Evolutionary conservation across 352 stramenopile genomes (phyloP).

Genomic region (Globisporangium paroecandrum): DNA sequence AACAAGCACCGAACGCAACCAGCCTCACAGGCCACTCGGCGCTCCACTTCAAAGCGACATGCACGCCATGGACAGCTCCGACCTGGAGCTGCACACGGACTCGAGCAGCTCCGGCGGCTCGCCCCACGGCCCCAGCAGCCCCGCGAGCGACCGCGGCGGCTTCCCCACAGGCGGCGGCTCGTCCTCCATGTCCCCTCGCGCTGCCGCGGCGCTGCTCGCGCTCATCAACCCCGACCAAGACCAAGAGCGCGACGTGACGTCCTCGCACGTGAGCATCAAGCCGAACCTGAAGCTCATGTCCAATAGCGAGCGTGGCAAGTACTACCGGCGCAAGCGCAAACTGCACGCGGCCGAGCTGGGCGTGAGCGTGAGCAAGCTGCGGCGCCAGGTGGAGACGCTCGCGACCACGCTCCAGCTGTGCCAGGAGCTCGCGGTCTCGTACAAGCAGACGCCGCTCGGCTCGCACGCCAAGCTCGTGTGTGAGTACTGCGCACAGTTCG

Average conservation of each 20-base stretch:
- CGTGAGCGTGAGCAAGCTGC: slow-evolving; percentile 34
- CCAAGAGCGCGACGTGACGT: neutral
- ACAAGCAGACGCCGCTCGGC: slow-evolving; percentile 18
- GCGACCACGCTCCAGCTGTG: slow-evolving; percentile 28
- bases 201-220: neutral
- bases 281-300: slow-evolving; percentile 45
- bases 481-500: slow-evolving; percentile 55
- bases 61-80: neutral
- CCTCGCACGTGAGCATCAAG: slow-evolving; percentile 17
- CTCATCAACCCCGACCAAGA: neutral
- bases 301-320: slow-evolving; percentile 67
- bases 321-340: slow-evolving; percentile 54
- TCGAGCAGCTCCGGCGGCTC: neutral
- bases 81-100: slow-evolving; percentile 4
- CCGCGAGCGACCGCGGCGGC: neutral
- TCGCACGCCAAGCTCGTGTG: slow-evolving; percentile 33
- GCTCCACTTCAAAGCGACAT: neutral
- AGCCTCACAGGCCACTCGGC: neutral
- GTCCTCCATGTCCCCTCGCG: neutral
- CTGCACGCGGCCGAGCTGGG: slow-evolving; percentile 39
- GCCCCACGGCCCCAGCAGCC: neutral
- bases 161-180: neutral
- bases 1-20: neutral
- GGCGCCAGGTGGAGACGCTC: slow-evolving; percentile 44
- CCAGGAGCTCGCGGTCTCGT: slow-evolving; percentile 25